A percentile compares a stretch with the other conserved stretches of the same genome.
phyloP scores from a whole-genome alignment of 2,329 filamentous ascomycete genomes.

The Allantophomopsis lycopodina region DNA sequence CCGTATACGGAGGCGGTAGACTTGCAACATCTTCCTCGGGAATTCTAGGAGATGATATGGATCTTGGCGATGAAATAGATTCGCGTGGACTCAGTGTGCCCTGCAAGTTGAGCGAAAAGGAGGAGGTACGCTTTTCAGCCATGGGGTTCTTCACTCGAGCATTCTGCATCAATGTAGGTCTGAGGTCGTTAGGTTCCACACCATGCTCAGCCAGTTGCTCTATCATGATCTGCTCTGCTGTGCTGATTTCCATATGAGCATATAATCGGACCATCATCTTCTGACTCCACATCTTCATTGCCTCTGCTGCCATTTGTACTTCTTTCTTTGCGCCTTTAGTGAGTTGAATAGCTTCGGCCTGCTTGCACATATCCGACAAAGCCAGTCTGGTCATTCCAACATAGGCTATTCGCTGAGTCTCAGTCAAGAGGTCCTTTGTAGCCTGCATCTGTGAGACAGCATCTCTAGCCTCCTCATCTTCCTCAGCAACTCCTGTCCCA shows the following conservation, averaged over 20 bases:
- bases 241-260: conserved; percentile 89
- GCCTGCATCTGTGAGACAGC: conserved; percentile 83
- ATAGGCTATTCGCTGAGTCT: conserved; percentile 91
- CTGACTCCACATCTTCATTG: conserved; percentile 90
- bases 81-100: conserved; percentile 7
- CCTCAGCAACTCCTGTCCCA: conserved; percentile 42
- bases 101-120: conserved; percentile 11
- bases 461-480: conserved; percentile 75
- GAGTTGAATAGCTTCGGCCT: conserved; percentile 44
- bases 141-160: conserved; percentile 87
- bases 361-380: conserved; percentile 63
- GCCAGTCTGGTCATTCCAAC: conserved; percentile 79
- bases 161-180: conserved; percentile 80
- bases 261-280: conserved; percentile 97
- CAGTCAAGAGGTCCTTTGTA: conserved; percentile 88
- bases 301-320: conserved; percentile 55
- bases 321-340: conserved; percentile 61
- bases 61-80: conserved; percentile 19
- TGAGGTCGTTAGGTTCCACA: conserved; percentile 71
- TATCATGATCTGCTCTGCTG: conserved; percentile 93
- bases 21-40: conserved; percentile 32
- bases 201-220: conserved; percentile 92
- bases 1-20: conserved; percentile 45
- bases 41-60: conserved; percentile 19
- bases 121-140: conserved; percentile 32